A percentile compares a stretch with the other conserved stretches of the same genome.
phyloP scores from a whole-genome alignment of 169 alveolate genomes.

The Amoebophrya sp. region DNA sequence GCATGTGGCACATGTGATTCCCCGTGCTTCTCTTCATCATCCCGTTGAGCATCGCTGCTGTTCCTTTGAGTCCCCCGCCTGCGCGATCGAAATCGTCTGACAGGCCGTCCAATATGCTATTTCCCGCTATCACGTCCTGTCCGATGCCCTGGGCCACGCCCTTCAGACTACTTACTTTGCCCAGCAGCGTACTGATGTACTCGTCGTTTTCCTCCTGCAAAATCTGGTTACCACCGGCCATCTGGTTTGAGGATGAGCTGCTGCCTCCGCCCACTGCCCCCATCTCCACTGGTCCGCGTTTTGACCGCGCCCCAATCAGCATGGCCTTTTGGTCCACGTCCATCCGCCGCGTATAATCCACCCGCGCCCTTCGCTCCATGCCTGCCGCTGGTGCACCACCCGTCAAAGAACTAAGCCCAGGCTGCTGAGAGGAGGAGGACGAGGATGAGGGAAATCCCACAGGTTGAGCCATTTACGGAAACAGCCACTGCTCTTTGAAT shows the following conservation, averaged over 20 bases:
- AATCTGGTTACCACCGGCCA: not conserved
- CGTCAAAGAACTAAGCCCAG: too few species aligned
- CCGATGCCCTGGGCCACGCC: not conserved
- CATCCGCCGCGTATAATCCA: conserved; percentile 1
- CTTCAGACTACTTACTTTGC: not conserved
- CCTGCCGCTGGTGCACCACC: too few species aligned
- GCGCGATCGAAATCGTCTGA: not conserved
- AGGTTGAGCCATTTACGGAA: too few species aligned
- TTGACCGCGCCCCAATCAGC: conserved; percentile 18
- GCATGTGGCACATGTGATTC: conserved; percentile 22
- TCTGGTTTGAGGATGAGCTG: not conserved
- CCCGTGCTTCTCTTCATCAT: not conserved
- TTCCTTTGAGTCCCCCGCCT: not conserved
- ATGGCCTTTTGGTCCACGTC: conserved; percentile 22
- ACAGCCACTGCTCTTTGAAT: not conserved
- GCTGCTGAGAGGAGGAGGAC: too few species aligned
- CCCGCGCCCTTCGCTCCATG: not conserved
- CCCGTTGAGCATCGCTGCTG: not conserved
- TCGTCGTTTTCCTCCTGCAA: conserved; percentile 4
- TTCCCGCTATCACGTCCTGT: not conserved
- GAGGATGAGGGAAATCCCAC: too few species aligned
- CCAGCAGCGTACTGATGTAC: not conserved
- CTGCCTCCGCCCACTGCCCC: not conserved
- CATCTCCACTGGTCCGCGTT: not conserved
- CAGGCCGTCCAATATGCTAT: not conserved